Conservation (phyloP, 345 rosid species). For the Acer campestre region DNA sequence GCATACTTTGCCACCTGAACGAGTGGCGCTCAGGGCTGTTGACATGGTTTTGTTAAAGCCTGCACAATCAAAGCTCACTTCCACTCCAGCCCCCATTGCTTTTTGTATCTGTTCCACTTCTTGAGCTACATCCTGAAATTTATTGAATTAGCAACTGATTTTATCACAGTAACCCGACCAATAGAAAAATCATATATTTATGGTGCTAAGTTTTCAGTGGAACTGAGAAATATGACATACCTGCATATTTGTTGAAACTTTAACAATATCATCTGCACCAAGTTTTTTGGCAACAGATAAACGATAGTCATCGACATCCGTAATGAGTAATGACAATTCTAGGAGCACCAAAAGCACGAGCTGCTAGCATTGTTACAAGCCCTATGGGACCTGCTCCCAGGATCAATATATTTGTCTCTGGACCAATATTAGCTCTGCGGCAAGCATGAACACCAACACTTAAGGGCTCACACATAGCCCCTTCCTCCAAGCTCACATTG, state of each 20-base stretch:
- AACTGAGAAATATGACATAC: constrained; percentile 31
- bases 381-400: constrained; percentile 97
- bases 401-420: constrained; percentile 67
- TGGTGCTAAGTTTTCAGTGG: not conserved
- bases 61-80: constrained; percentile 87
- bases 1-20: constrained; percentile 93
- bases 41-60: constrained; percentile 90
- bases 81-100: constrained; percentile 61
- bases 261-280: constrained; percentile 65
- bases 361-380: constrained; percentile 83
- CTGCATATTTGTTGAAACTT: constrained; percentile 66
- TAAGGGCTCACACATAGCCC: constrained; percentile 96
- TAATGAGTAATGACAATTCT: constrained; percentile 70
- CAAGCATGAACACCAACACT: constrained; percentile 97
- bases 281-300: constrained; percentile 75
- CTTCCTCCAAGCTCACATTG: constrained; percentile 90
- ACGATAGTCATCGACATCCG: constrained; percentile 78
- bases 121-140: constrained; percentile 55
- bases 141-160: not conserved
- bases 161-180: not conserved
- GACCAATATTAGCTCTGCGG: constrained; percentile 76
- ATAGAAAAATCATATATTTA: not conserved
- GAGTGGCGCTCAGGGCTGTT: constrained; percentile 71
- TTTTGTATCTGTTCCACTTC: constrained; percentile 65
- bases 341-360: constrained; percentile 91